Evolutionary conservation across 78 protist genomes (phyloP).

Genomic region (slime mould (Dictyostelium discoideum)): dicty_2.7 NC_007090.3:5152001-5152500

Average conservation of each 20-base stretch:
- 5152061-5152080: no score
- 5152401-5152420: not conserved
- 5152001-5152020: conserved; percentile 57
- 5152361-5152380: conserved; percentile 67
- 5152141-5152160: conserved; percentile 26
- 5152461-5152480: not conserved
- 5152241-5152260: conserved; percentile 40
- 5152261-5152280: conserved; percentile 7
- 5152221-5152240: conserved; percentile 64
- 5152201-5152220: conserved; percentile 63
- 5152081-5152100: no score
- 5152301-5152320: conserved; percentile 56
- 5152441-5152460: not conserved
- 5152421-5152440: not conserved
- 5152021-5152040: conserved; percentile 46
- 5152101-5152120: no score
- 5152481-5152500: not conserved
- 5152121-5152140: no score
- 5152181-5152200: conserved; percentile 18
- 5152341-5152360: conserved; percentile 60
- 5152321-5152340: not conserved
- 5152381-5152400: conserved; percentile 32
- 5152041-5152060: conserved; percentile 18
- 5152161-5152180: conserved; percentile 55
- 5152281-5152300: conserved; percentile 33